Base-by-base conservation (phyloP, 352 stramenopile genomes). In the Pythium angustatum region DNA sequence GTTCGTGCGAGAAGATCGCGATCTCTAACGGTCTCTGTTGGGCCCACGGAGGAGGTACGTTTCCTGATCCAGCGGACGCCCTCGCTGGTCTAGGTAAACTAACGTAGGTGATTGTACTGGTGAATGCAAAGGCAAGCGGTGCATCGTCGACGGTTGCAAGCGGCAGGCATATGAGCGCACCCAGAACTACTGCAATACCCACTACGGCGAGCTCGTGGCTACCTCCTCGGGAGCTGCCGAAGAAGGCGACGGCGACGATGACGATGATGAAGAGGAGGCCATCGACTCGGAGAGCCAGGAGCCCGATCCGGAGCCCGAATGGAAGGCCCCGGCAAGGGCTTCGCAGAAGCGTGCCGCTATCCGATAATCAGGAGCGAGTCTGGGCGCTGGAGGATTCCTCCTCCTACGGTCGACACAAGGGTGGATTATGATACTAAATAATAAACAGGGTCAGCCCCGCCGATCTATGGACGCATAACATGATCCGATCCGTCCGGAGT, bases 161-260 rank as follows among this genome's bases (percentile, higher is more conserved):
- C 83, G 86, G 41, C 84, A 85, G 66, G 84, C 84, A 10, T 93
- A 91, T 62, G 84, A 93, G 63, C 80, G 84, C 36, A 93, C 86
- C 27, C 78, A 83, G 33, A 91, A 90, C 66, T 75, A 88, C 63
- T 90, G 83, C 73, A 90, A 87, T 62, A 77, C 74, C 36, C 81
- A 90, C 62, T 87, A 72, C 60, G 64, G n/a, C 22, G 67, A 74
- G 38, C 52, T 74, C 9, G 28, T 62, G 7, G 52, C 26, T n/a
- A n/a, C n/a, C n/a, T n/a, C n/a, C n/a, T n/a, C n/a, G n/a, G n/a
- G n/a, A n/a, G n/a, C n/a, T n/a, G n/a, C 6, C 10, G 59, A 58
- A 40, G 26, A 50, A 5, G 36, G 60, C 7, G 51, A 58, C 2
- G 51, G 34, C 15, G 34, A 40, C 4, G 52, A 49, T 7, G 40